phyloP scores from a whole-genome alignment of 2,329 filamentous ascomycete species.

The Botrytis squamosa region DNA sequence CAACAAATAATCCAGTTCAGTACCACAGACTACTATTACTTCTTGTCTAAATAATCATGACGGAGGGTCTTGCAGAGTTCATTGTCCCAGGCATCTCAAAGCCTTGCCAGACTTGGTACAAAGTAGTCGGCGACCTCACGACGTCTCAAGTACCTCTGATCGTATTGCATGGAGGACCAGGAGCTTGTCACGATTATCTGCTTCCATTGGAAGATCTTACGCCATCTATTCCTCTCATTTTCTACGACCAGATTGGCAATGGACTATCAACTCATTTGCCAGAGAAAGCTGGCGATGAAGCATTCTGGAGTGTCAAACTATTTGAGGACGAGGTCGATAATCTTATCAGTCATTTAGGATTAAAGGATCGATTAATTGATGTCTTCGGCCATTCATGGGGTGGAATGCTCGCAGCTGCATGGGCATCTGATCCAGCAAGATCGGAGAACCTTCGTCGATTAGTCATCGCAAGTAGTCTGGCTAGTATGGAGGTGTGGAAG shows the following conservation, averaged over 20 bases:
- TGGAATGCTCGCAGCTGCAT: constrained; percentile 49
- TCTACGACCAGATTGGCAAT: constrained; percentile 56
- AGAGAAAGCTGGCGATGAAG: constrained; percentile 45
- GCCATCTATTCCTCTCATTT: constrained; percentile 45
- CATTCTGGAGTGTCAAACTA: constrained; percentile 47
- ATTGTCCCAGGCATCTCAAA: no score
- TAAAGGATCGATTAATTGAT: constrained; percentile 39
- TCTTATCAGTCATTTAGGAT: constrained; percentile 12
- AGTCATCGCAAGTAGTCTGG: no score
- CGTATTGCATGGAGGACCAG: constrained; percentile 41
- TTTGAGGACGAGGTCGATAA: constrained; percentile 47
- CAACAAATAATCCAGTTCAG: no score
- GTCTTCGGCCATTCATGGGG: constrained; percentile 53
- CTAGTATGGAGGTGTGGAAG: no score
- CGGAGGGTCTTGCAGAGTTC: no score
- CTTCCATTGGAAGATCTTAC: constrained; percentile 16
- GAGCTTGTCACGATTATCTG: constrained; percentile 42
- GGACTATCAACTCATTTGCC: constrained; percentile 49
- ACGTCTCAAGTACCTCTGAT: constrained; percentile 36
- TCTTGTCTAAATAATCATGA: no score
- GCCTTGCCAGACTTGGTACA: no score
- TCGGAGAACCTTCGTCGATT: constrained; percentile 2
- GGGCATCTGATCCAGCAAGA: constrained; percentile 39
- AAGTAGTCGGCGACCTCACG: no score
- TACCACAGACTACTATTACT: no score